Evolutionary conservation across 306 rosid species (phyloP), one percentile per base, ranked within the genome.

Genomic region (Medicago lupulina): DNA sequence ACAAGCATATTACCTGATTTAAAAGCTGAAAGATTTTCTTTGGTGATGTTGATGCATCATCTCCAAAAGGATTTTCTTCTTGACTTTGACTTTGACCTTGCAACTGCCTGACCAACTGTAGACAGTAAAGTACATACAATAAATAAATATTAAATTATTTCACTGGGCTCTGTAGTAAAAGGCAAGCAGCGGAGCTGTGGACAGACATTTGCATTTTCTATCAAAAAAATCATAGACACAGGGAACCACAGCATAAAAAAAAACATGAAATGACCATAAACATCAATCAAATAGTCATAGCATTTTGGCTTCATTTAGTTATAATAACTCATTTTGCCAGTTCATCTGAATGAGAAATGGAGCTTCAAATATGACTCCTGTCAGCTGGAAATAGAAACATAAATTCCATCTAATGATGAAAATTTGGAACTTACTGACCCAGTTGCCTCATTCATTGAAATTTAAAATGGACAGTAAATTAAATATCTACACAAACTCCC

Each of bases 11-110:
- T 75, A 93, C 99, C 99, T 88, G 97, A 83, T 89, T 88, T 82
- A 96, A 84, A 65, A 96, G 97, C 95, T 92, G 99, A 83, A 96
- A 96, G 47, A 83, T 87, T 87, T 92, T 96, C 90, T 96, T 96
- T 14, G 98, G 98, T 39, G 97, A 84, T 39, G 91, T 75, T 21
- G 96, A 58, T 8, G 89, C 44, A 70, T 90, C 99, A 67, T 92
- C 87, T 77, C 97, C 99, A 81, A 92, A 92, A 70, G 98, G 98
- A 86, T 96, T 92, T 74, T 90, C 93, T 1, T 90, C 93, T 75
- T 82, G 99, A 74, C 93, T 92, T 15, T 61, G 67, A 61, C 67
- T 28, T 34, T 34, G 38, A 46, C 51, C 31, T 89, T 96, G 99
- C 88, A 96, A 85, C 81, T 89, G 97, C 85, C 97, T 88, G 70